A percentile compares a stretch with the other conserved stretches of the same genome.
These are phyloP conservation scores for Solanum pennellii DNA, from an alignment of 257 asterid genomes.

Conservation along the genomic window DNA sequence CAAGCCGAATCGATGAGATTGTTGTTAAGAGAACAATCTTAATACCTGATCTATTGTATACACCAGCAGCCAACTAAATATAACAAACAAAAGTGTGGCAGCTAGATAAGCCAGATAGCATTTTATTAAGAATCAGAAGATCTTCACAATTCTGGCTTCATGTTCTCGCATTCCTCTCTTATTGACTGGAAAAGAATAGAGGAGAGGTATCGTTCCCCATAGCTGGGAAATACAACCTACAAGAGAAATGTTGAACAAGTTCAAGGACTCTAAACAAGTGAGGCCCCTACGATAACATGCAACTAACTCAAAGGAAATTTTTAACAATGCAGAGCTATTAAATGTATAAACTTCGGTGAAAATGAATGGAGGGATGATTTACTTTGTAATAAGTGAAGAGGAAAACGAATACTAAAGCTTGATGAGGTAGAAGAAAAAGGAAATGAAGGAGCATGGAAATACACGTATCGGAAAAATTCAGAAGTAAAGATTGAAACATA, in stretches of 20 bases:
- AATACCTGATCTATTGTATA: neutral
- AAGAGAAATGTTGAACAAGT: neutral
- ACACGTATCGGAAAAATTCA: neutral
- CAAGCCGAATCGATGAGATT: neutral
- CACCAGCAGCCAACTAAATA: neutral
- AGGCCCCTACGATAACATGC: neutral
- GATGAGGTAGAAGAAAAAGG: neutral
- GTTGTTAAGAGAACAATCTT: neutral
- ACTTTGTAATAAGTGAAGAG: neutral
- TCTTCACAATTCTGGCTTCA: slow-evolving; percentile 63
- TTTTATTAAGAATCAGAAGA: neutral
- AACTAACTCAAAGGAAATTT: neutral
- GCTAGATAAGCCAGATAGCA: neutral
- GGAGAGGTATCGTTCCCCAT: slow-evolving; percentile 86
- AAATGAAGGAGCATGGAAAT: neutral
- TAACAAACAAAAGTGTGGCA: neutral
- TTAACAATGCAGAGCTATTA: neutral
- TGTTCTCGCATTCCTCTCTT: slow-evolving; percentile 77
- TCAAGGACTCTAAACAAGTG: neutral
- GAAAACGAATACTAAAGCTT: neutral
- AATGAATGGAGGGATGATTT: neutral
- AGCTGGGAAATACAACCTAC: slow-evolving; percentile 96
- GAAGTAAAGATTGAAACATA: slow-evolving; percentile 14
- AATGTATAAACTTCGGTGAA: neutral
- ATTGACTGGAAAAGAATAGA: slow-evolving; percentile 87